Evolutionary conservation across 1,139 yeast species (phyloP).

Genomic region (Sugiyamaella japonica): DNA sequence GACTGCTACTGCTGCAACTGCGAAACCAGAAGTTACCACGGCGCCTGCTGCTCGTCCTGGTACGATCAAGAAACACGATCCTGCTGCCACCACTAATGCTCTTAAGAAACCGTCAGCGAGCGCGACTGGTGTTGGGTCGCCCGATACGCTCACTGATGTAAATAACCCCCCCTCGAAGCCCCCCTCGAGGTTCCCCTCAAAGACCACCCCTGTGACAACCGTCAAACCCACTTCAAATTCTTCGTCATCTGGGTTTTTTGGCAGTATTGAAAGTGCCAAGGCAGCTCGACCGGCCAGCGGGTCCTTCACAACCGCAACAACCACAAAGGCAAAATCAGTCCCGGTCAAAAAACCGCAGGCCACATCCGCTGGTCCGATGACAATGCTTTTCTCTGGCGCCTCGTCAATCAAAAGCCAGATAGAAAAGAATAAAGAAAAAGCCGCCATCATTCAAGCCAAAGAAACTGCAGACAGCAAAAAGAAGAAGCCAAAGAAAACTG

Average conservation of each 20-base stretch:
- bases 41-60: slow-evolving; percentile 3
- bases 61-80: neutral
- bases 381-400: slow-evolving; percentile 24
- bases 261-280: slow-evolving; percentile 10
- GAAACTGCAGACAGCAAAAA: slow-evolving; percentile 15
- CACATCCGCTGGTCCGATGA: slow-evolving; percentile 18
- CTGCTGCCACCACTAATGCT: neutral
- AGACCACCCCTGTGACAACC: neutral
- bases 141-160: neutral
- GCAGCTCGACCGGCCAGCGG: neutral
- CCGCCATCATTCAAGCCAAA: slow-evolving; percentile 5
- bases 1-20: neutral
- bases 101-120: neutral
- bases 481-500: slow-evolving; percentile 33
- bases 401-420: slow-evolving; percentile 22
- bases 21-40: neutral
- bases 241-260: slow-evolving; percentile 12
- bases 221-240: neutral
- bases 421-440: slow-evolving; percentile 21
- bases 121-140: neutral
- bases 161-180: neutral
- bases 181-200: no score
- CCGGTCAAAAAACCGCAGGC: slow-evolving; percentile 3
- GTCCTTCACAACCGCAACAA: no score
- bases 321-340: slow-evolving; percentile 18